Conservation (phyloP, 208 protist genomes). For the Wallacemonas rigidus region DNA sequence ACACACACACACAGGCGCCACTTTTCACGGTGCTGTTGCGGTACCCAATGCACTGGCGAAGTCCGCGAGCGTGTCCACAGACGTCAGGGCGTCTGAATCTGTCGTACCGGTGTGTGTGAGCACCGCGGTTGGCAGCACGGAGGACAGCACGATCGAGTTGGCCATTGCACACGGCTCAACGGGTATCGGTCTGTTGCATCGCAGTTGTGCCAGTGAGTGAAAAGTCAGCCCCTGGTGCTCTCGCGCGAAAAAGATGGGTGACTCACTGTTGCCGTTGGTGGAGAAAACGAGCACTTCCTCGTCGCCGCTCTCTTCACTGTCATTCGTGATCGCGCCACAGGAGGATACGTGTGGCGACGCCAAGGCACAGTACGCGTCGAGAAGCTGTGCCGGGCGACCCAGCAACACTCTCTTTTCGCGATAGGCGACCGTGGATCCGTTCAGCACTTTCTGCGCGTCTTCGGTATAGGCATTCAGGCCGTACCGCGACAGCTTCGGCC, state of each 20-base stretch:
- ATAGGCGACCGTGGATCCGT: background rate
- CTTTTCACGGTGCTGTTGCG: too few relatives aligned
- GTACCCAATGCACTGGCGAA: background rate
- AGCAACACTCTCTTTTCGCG: background rate
- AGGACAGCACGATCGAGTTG: constrained; percentile 2
- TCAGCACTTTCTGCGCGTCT: background rate
- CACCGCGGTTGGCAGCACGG: background rate
- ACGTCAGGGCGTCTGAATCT: background rate
- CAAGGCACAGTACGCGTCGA: background rate
- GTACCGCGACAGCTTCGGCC: background rate
- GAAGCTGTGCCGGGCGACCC: background rate
- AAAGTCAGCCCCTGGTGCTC: background rate
- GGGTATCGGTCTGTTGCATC: background rate
- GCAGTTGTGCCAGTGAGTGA: background rate
- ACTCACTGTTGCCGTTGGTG: background rate
- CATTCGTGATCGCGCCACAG: background rate
- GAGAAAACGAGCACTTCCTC: background rate
- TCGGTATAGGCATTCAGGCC: background rate
- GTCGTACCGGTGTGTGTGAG: background rate
- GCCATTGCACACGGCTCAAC: constrained; percentile 9
- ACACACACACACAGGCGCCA: too few relatives aligned
- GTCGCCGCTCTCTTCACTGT: background rate
- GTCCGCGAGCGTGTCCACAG: constrained; percentile 1
- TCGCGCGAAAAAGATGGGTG: background rate
- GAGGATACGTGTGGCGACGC: background rate